phyloP scores from a whole-genome alignment of 495 filamentous ascomycete species.

The Talaromyces liani region DNA sequence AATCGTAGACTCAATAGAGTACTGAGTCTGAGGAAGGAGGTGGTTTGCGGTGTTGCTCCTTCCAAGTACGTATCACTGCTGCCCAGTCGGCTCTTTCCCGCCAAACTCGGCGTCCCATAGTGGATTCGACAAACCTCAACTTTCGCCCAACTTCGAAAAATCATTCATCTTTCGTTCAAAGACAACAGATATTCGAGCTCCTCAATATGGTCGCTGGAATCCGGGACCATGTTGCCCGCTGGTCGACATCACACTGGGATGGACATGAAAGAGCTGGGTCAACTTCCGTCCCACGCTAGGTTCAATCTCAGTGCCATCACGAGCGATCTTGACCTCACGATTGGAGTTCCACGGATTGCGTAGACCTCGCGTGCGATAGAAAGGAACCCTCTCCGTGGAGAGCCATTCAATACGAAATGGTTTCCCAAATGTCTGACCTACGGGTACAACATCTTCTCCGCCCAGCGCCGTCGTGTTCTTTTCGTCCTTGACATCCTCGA shows the following conservation, averaged over 20 bases:
- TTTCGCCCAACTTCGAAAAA: background rate
- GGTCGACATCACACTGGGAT: background rate
- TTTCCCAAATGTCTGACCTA: slow-evolving; percentile 70
- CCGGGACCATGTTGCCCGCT: background rate
- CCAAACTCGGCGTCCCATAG: background rate
- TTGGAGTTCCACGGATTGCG: slow-evolving; percentile 97
- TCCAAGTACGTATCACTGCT: background rate
- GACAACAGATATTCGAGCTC: background rate
- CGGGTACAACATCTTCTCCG: slow-evolving; percentile 28
- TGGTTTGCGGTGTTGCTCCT: background rate
- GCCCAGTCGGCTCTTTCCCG: background rate
- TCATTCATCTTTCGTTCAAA: background rate
- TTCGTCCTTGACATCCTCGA: slow-evolving; percentile 24
- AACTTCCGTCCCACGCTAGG: slow-evolving; percentile 71
- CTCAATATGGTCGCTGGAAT: slow-evolving; percentile 3
- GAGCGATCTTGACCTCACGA: slow-evolving; percentile 90
- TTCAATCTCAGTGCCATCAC: slow-evolving; percentile 93
- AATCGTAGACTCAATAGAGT: background rate
- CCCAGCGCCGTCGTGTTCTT: slow-evolving; percentile 34
- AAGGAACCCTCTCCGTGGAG: slow-evolving; percentile 77
- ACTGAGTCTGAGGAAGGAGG: background rate
- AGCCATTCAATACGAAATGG: slow-evolving; percentile 93
- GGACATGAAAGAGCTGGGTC: slow-evolving; percentile 64
- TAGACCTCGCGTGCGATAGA: slow-evolving; percentile 81
- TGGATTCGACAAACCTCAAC: background rate